Percentiles rank a stretch among this genome's conserved stretches.
Conservation (phyloP, 768 basidiomycete genomes). For the Tricholoma furcatifolium region DNA sequence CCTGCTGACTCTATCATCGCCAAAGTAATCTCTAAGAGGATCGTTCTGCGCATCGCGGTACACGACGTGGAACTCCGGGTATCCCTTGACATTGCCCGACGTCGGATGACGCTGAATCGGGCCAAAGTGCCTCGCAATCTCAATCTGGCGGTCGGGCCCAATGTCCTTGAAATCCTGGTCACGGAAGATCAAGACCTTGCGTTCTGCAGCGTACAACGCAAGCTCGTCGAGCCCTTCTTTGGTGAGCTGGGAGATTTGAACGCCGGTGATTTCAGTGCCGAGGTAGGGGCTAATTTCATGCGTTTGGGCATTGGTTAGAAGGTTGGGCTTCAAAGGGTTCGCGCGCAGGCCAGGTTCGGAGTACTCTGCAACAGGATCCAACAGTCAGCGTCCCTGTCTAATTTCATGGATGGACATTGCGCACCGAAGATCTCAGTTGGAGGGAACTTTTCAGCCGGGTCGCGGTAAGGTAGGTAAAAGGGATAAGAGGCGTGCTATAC, state of each 20-base stretch:
- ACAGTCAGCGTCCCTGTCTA: not conserved
- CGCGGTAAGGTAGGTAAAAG: slow-evolving; percentile 47
- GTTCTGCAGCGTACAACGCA: slow-evolving; percentile 48
- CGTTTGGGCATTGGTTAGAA: slow-evolving; percentile 39
- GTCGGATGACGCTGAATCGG: slow-evolving; percentile 47
- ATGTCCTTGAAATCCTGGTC: slow-evolving; percentile 64
- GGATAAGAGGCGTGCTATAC: slow-evolving; percentile 40
- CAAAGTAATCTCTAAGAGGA: slow-evolving; percentile 40
- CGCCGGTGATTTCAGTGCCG: slow-evolving; percentile 48
- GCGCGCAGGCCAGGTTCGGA: slow-evolving; percentile 45
- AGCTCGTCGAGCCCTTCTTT: slow-evolving; percentile 54
- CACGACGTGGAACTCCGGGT: slow-evolving; percentile 60
- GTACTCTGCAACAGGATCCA: not conserved
- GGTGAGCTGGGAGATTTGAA: slow-evolving; percentile 52
- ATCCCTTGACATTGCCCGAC: slow-evolving; percentile 52
- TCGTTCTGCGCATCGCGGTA: slow-evolving; percentile 50
- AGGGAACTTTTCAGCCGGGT: slow-evolving; percentile 48
- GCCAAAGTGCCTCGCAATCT: slow-evolving; percentile 48
- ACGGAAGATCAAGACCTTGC: slow-evolving; percentile 55
- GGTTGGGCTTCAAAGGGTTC: slow-evolving; percentile 49
- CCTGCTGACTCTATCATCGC: slow-evolving; percentile 38
- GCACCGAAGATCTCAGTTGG: slow-evolving; percentile 46
- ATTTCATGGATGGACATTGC: slow-evolving; percentile 2
- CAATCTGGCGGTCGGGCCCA: slow-evolving; percentile 50
- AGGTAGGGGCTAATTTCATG: slow-evolving; percentile 48